Percentiles rank a stretch among this genome's conserved stretches.
Conservation (phyloP, 306 rosid species). For the Cucurbita argyrosperma region DNA sequence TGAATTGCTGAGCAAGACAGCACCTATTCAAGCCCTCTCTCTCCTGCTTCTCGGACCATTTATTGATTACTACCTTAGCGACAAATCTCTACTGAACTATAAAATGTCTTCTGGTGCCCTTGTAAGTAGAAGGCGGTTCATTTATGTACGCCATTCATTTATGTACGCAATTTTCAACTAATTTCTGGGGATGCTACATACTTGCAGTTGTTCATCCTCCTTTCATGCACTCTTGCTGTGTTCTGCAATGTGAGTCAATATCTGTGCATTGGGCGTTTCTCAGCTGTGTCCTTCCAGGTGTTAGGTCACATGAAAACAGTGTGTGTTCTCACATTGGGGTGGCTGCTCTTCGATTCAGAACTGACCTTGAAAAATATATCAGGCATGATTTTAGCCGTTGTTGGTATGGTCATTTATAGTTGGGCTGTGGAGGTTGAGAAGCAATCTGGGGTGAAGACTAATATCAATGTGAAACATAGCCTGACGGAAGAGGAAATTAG, state of each 20-base stretch:
- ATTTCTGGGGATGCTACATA: not conserved
- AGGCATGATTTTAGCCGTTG: slow-evolving; percentile 68
- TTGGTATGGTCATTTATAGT: slow-evolving; percentile 83
- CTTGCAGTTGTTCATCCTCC: slow-evolving; percentile 64
- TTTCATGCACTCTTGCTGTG: slow-evolving; percentile 70
- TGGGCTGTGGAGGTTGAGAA: slow-evolving; percentile 80
- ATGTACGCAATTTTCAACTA: not conserved
- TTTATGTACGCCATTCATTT: not conserved
- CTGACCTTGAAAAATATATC: slow-evolving; percentile 63
- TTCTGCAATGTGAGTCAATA: slow-evolving; percentile 86
- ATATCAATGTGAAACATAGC: slow-evolving; percentile 41
- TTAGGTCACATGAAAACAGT: slow-evolving; percentile 94
- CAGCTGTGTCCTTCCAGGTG: slow-evolving; percentile 87
- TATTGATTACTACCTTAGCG: slow-evolving; percentile 59
- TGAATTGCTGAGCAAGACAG: slow-evolving; percentile 91
- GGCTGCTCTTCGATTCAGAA: slow-evolving; percentile 80
- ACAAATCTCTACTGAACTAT: slow-evolving; percentile 49
- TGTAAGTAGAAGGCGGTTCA: slow-evolving; percentile 30
- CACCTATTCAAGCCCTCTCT: slow-evolving; percentile 80
- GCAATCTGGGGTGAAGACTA: slow-evolving; percentile 28
- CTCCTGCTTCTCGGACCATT: slow-evolving; percentile 76
- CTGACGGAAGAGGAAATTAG: slow-evolving; percentile 74
- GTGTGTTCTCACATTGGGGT: slow-evolving; percentile 75
- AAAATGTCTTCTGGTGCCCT: slow-evolving; percentile 61
- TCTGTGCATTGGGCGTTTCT: slow-evolving; percentile 88